phyloP scores from a whole-genome alignment of 495 filamentous ascomycete species.

The Penicillium egyptiacum region DNA sequence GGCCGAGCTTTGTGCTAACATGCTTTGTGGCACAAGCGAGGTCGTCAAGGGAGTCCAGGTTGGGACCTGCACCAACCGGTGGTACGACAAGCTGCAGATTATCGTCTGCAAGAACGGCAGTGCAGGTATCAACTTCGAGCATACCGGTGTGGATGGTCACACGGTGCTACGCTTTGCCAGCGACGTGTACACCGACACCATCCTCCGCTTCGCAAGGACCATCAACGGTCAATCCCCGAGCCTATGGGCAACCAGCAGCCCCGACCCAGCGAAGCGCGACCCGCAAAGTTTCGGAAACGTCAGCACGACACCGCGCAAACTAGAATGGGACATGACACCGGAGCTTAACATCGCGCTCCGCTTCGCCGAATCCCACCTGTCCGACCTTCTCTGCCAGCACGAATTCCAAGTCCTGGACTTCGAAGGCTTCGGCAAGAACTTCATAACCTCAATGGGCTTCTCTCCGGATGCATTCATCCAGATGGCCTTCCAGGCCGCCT shows the following conservation, averaged over 20 bases:
- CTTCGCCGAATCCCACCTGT: conserved; percentile 92
- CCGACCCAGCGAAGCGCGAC: conserved; percentile 92
- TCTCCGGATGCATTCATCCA: conserved; percentile 97
- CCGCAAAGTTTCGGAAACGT: conserved; percentile 93
- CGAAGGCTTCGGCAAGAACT: conserved; percentile 87
- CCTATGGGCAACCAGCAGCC: conserved; percentile 86
- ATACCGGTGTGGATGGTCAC: conserved; percentile 96
- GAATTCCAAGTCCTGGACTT: conserved; percentile 95
- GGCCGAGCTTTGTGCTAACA: conserved; percentile 87
- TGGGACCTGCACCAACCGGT: conserved; percentile 95
- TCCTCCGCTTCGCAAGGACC: conserved; percentile 89
- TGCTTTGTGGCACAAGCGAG: conserved; percentile 94
- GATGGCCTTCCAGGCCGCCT: conserved; percentile 98
- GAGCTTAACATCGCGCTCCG: conserved; percentile 88
- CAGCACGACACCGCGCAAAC: conserved; percentile 88
- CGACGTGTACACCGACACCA: conserved; percentile 97
- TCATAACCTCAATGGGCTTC: conserved; percentile 95
- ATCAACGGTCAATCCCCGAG: conserved; percentile 95
- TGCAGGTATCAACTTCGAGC: conserved; percentile 98
- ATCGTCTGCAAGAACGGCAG: conserved; percentile 99
- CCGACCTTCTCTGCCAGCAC: conserved; percentile 94
- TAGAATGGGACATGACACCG: conserved; percentile 97
- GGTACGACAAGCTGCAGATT: conserved; percentile 99
- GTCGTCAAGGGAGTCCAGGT: conserved; percentile 93
- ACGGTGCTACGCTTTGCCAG: conserved; percentile 95